Base-by-base conservation (phyloP, 148 eudicot genomes). In the Beta vulgaris region DNA sequence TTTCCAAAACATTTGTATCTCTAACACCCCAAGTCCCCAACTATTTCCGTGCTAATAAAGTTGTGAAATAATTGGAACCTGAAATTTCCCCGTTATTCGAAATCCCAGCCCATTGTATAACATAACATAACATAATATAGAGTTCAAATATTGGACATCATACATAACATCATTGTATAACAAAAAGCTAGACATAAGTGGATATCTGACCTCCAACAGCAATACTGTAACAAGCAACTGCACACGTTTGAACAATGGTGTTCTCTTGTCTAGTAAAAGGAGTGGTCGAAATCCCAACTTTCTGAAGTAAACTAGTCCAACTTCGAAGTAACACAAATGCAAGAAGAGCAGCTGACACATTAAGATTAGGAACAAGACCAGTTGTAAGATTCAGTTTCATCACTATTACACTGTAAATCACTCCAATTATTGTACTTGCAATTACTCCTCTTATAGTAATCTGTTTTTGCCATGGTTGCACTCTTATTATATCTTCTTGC, bases 251-350 rank as follows among this genome's bases (percentile, higher is more conserved):
- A 69, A 90, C 86, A 31, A 88, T 54, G 1, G 97, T 92, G 60
- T 92, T 92, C 82, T 92, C 97, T 73, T 92, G 95, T 69, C 83
- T 81, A 18, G 91, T 92, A 73, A 92, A 92, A 0, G 95, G 95
- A 29, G 85, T 59, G 2, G 86, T 71, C 2, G 73, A 65, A 80
- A 88, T 55, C 54, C 90, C 88, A 31, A 82, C 80, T 82, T 83
- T 92, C 0, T 87, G 69, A n/a, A 88, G 80, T 39, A 92, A 59
- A 26, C 83, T 78, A 3, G 91, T 90, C 97, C 97, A 92, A 44
- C 84, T 76, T 23, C 72, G 66, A 1, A 90, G 75, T 16, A 85
- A 73, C 58, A 90, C 90, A 73, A 74, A 90, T 1, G 93, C 97
- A 68, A 90, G 86, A 23, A 92, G 86, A 12, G 95, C 97, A 46